A percentile compares a stretch with the other conserved stretches of the same genome.
Conservation (phyloP, 2,329 filamentous ascomycete genomes). For the Rosellinia necatrix region DNA sequence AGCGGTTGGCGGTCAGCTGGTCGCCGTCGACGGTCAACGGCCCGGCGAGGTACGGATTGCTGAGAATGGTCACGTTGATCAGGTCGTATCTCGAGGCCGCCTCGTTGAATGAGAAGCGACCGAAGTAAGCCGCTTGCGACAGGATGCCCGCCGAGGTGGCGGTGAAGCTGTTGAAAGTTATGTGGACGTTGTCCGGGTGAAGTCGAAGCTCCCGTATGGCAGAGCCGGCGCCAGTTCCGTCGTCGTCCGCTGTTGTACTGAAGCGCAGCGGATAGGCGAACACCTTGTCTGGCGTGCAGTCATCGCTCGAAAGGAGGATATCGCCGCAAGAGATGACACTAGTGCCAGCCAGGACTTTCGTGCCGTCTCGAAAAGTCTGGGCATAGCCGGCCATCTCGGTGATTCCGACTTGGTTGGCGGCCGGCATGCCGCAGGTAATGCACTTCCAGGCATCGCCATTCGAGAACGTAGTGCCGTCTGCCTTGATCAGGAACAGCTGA, state of each 20-base stretch:
- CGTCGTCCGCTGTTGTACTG: background rate
- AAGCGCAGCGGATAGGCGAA: conserved; percentile 10
- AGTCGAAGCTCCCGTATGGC: conserved; percentile 6
- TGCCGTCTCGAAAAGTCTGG: conserved; percentile 2
- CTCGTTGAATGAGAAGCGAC: conserved; percentile 6
- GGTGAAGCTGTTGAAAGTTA: background rate
- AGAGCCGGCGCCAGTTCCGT: conserved; percentile 1
- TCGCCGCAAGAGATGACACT: conserved; percentile 1
- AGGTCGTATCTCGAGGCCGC: conserved; percentile 15
- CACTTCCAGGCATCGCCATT: conserved; percentile 10
- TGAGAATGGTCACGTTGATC: conserved; percentile 12
- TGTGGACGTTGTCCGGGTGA: conserved; percentile 6
- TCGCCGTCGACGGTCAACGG: conserved; percentile 11
- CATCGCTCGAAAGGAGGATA: background rate
- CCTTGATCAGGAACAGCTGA: conserved; percentile 9
- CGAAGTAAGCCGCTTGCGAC: background rate
- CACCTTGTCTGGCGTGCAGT: background rate
- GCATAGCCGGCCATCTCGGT: conserved; percentile 6
- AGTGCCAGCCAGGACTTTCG: background rate
- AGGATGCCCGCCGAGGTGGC: background rate
- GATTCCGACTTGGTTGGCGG: background rate
- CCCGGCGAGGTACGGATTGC: background rate
- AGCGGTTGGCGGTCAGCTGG: background rate
- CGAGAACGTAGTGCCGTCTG: background rate
- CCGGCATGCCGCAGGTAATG: conserved; percentile 2